phyloP scores from a whole-genome alignment of 169 alveolate genomes.

The Eimeria maxima region DNA sequence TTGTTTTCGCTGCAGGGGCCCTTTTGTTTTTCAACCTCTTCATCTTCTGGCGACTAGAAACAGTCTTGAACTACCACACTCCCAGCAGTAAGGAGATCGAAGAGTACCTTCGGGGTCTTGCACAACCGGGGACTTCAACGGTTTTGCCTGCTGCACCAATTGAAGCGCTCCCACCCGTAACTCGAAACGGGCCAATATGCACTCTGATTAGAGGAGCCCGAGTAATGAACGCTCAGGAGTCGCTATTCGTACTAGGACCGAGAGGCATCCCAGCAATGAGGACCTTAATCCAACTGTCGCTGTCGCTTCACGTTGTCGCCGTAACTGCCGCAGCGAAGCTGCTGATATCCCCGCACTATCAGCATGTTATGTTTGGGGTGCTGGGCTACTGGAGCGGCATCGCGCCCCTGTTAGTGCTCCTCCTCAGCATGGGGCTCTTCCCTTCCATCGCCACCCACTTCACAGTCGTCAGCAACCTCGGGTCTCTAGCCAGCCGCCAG shows the following conservation, averaged over 20 bases:
- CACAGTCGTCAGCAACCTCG: conserved; percentile 64
- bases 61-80: conserved; percentile 21
- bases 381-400: conserved; percentile 80
- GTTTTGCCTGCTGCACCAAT: conserved; percentile 56
- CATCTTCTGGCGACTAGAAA: conserved; percentile 44
- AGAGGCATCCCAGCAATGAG: conserved; percentile 54
- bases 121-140: conserved; percentile 22
- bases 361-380: conserved; percentile 61
- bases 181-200: conserved; percentile 60
- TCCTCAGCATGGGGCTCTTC: conserved; percentile 50
- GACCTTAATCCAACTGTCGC: conserved; percentile 36
- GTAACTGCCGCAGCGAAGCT: conserved; percentile 74
- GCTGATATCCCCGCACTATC: conserved; percentile 74
- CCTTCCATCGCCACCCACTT: conserved; percentile 60
- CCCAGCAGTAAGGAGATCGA: conserved; percentile 49
- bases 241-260: conserved; percentile 61
- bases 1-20: conserved; percentile 66
- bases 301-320: conserved; percentile 76
- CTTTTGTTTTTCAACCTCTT: conserved; percentile 45
- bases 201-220: conserved; percentile 23
- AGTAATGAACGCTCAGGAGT: conserved; percentile 69
- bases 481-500: conserved; percentile 76
- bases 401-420: conserved; percentile 21
- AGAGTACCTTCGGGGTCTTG: conserved; percentile 22
- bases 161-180: conserved; percentile 37